Conservation (phyloP, 129 eudicot species). For the Silybum marianum region DNA sequence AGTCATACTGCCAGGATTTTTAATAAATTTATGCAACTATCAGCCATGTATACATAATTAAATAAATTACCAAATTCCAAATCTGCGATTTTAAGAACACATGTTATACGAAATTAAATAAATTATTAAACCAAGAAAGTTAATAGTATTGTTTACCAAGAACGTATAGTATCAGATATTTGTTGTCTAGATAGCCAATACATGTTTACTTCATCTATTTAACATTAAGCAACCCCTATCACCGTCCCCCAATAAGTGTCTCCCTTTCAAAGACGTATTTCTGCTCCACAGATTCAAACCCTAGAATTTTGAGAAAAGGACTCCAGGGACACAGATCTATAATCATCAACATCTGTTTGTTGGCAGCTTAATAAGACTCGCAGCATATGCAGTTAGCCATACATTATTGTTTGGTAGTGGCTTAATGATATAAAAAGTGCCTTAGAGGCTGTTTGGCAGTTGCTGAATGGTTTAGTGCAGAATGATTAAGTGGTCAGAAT, state of each 20-base stretch:
- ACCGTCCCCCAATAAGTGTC: not conserved
- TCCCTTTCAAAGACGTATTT: not conserved
- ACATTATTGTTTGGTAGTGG: too few relatives aligned
- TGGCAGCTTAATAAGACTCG: too few relatives aligned
- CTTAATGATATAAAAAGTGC: too few relatives aligned
- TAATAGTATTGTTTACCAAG: not conserved
- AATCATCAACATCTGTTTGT: not conserved
- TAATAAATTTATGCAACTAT: conserved; percentile 1
- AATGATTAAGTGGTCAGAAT: too few relatives aligned
- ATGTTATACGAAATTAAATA: too few relatives aligned
- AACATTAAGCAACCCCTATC: not conserved
- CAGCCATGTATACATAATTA: not conserved
- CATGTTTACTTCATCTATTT: not conserved
- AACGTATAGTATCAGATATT: not conserved
- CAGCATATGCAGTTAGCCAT: too few relatives aligned
- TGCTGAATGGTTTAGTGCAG: too few relatives aligned
- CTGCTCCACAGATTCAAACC: not conserved
- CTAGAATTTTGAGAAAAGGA: not conserved
- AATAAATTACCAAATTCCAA: not conserved
- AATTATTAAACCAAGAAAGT: not conserved
- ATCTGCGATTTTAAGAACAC: not conserved
- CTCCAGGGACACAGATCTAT: not conserved
- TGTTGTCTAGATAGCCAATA: not conserved
- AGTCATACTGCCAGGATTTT: conserved; percentile 75
- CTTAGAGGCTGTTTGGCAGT: too few relatives aligned